Conservation (phyloP, 345 rosid genomes). For the Salix caprea region DNA sequence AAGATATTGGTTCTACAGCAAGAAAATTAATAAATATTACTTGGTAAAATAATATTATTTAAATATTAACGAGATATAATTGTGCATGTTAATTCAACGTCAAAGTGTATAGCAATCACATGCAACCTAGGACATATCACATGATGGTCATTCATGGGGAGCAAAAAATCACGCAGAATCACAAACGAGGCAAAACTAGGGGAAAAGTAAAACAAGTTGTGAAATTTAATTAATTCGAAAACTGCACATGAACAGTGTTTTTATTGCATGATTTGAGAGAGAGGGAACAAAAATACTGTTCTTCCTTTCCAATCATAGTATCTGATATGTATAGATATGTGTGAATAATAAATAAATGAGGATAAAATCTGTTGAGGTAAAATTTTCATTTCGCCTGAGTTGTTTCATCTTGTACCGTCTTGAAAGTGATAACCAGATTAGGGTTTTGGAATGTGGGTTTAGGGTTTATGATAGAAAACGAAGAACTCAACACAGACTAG, state of each 20-base stretch:
- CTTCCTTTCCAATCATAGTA: conserved; percentile 18
- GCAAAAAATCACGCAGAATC: conserved; percentile 53
- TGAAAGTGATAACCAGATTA: conserved; percentile 12
- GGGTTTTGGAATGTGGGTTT: conserved; percentile 35
- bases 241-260: conserved; percentile 27
- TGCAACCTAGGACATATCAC: conserved; percentile 27
- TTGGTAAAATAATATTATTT: neutral
- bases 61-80: neutral
- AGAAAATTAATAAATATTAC: neutral
- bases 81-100: conserved; percentile 5
- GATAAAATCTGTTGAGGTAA: neutral
- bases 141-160: conserved; percentile 50
- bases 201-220: conserved; percentile 21
- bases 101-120: conserved; percentile 21
- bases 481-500: neutral
- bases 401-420: neutral
- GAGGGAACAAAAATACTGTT: conserved; percentile 2
- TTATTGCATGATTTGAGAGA: conserved; percentile 33
- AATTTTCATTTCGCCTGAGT: neutral
- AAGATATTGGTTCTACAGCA: neutral
- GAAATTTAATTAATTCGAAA: conserved; percentile 28
- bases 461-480: conserved; percentile 26
- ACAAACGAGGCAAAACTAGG: conserved; percentile 9
- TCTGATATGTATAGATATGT: neutral
- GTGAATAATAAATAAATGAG: conserved; percentile 17